Conservation (phyloP, 352 stramenopile genomes). For the Hyaloperonospora arabidopsidis region DNA sequence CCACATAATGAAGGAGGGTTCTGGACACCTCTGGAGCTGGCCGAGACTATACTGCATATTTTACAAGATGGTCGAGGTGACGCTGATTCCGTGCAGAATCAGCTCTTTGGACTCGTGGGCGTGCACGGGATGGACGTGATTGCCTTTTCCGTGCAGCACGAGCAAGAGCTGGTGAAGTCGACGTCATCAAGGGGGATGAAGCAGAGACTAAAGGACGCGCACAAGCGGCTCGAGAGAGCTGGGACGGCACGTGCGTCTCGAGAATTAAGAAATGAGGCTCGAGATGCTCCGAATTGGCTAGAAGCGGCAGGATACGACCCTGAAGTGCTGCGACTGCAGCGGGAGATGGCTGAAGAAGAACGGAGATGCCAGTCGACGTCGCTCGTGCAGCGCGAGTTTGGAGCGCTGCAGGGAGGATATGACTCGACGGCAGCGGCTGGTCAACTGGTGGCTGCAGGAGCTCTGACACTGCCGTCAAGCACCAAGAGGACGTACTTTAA, state of each 20-base stretch:
- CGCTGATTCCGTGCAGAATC: conserved; percentile 53
- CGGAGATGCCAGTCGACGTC: conserved; percentile 53
- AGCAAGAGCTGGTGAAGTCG: conserved; percentile 20
- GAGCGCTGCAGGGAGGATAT: conserved; percentile 55
- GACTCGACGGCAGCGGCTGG: conserved; percentile 57
- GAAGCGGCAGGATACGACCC: conserved; percentile 71
- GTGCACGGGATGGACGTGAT: conserved; percentile 83
- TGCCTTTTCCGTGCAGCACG: conserved; percentile 58
- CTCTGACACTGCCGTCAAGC: conserved; percentile 42
- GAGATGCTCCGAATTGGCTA: conserved; percentile 57
- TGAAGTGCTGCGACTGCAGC: conserved; percentile 64
- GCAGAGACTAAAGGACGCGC: conserved; percentile 36
- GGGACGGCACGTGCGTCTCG: conserved; percentile 11
- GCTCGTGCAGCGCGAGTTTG: conserved; percentile 70
- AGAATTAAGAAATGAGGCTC: conserved; percentile 13
- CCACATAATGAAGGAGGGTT: conserved; percentile 35
- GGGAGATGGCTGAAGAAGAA: conserved; percentile 64
- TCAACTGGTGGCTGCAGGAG: conserved; percentile 49
- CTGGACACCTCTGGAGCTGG: conserved; percentile 57
- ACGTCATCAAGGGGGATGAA: conserved; percentile 20
- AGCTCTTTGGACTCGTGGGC: conserved; percentile 79
- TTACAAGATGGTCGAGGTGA: conserved; percentile 43
- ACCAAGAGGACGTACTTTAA: conserved; percentile 75
- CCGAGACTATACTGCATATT: conserved; percentile 59
- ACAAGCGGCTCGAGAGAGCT: conserved; percentile 35